phyloP scores from a whole-genome alignment of 2,329 filamentous ascomycete genomes.

The Keithomyces neogunnii region DNA sequence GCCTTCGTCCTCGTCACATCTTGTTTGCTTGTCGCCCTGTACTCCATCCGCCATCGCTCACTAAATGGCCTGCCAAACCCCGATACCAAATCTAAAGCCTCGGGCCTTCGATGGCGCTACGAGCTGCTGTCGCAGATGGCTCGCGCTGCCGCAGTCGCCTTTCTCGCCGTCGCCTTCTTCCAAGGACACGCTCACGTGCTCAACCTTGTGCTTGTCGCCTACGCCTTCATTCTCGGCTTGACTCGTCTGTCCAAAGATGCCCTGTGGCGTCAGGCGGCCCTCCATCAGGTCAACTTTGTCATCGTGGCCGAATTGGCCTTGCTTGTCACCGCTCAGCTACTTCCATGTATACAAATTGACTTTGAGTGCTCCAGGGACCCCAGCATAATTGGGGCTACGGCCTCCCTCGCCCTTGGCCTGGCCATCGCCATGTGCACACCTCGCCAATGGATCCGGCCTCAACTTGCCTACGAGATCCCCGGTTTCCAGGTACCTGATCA shows the following conservation, averaged over 20 bases:
- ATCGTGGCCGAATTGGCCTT: conserved; percentile 28
- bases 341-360: conserved; percentile 34
- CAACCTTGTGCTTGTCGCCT: conserved; percentile 27
- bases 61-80: conserved; percentile 4
- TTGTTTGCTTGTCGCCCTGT: conserved; percentile 23
- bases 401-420: conserved; percentile 27
- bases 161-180: conserved; percentile 28
- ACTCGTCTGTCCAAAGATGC: conserved; percentile 30
- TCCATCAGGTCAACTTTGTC: conserved; percentile 42
- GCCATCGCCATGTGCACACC: conserved; percentile 36
- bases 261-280: conserved; percentile 35
- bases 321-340: conserved; percentile 26
- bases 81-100: conserved; percentile 22
- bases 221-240: conserved; percentile 36
- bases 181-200: conserved; percentile 25
- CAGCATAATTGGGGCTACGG: conserved; percentile 25
- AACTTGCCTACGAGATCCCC: conserved; percentile 27
- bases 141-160: conserved; percentile 29
- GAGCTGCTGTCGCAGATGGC: conserved; percentile 34
- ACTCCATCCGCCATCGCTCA: conserved; percentile 24
- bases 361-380: conserved; percentile 20
- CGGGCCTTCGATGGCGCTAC: conserved; percentile 31
- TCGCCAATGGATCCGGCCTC: conserved; percentile 41
- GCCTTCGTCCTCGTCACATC: conserved; percentile 27
- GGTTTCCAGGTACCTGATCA: conserved; percentile 26